Evolutionary conservation across 768 basidiomycete species (phyloP).

Genomic region (Chiua virens): DNA sequence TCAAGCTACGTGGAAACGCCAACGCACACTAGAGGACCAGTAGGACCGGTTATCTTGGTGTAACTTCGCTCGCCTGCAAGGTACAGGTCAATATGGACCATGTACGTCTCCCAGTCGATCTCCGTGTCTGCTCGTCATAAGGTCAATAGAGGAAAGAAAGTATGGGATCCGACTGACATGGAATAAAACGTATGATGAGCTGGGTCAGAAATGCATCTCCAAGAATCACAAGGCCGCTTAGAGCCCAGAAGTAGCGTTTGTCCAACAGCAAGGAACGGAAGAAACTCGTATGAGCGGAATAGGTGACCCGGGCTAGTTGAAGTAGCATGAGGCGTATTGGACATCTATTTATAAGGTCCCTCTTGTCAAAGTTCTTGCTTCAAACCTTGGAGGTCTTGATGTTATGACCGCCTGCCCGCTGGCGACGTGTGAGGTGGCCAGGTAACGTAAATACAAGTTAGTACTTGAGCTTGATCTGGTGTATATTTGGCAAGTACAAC

Average conservation of each 20-base stretch:
- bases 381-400: no score
- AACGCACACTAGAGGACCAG: slow-evolving; percentile 87
- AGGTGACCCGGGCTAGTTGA: background rate
- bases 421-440: no score
- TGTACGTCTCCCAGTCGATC: slow-evolving; percentile 98
- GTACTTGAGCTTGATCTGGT: no score
- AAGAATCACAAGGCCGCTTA: slow-evolving; percentile 63
- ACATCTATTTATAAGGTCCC: slow-evolving; percentile 1
- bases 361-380: background rate
- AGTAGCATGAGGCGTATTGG: background rate
- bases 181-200: slow-evolving; percentile 76
- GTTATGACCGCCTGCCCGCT: no score
- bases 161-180: slow-evolving; percentile 58
- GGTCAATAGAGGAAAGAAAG: slow-evolving; percentile 16
- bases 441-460: no score
- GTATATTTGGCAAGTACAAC: no score
- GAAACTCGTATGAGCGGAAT: slow-evolving; percentile 4
- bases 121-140: slow-evolving; percentile 74
- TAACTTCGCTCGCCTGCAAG: slow-evolving; percentile 84
- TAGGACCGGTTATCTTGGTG: slow-evolving; percentile 78
- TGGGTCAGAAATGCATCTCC: slow-evolving; percentile 79
- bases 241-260: slow-evolving; percentile 61
- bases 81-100: slow-evolving; percentile 81
- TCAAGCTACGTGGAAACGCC: background rate
- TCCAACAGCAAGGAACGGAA: slow-evolving; percentile 41